These are phyloP conservation scores for Fusarium mundagurra DNA, from an alignment of 2,329 filamentous ascomycete species.

Conservation along the genomic window DNA sequence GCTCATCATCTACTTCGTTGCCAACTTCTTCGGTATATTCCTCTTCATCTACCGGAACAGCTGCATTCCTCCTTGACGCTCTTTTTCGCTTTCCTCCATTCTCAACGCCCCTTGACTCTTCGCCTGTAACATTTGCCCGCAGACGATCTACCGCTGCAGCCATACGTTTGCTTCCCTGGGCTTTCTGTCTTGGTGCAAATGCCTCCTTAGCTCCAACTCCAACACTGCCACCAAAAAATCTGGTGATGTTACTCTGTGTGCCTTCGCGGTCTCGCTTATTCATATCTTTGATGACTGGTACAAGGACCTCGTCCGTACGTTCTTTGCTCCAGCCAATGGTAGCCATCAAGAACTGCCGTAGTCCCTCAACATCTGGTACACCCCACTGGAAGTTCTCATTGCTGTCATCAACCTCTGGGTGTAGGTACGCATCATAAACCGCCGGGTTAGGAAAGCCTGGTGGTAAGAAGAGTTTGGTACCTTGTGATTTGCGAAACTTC, in stretches of 20 bases:
- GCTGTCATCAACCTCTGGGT: constrained; percentile 85
- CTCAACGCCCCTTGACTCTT: constrained; percentile 2
- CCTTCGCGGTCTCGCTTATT: constrained; percentile 88
- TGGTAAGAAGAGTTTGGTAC: constrained; percentile 86
- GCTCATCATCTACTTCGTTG: constrained; percentile 13
- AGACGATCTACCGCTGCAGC: constrained; percentile 77
- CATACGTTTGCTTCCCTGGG: constrained; percentile 77
- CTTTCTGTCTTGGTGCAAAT: constrained; percentile 75
- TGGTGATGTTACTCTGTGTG: constrained; percentile 96
- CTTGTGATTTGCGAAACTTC: constrained; percentile 85
- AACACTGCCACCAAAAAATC: constrained; percentile 82
- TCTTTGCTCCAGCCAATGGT: constrained; percentile 95
- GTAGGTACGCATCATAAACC: constrained; percentile 84
- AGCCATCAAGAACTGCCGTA: constrained; percentile 85
- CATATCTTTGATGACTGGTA: constrained; percentile 96
- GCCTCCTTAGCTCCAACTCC: constrained; percentile 73
- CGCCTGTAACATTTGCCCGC: constrained; percentile 51
- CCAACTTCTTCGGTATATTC: constrained; percentile 27
- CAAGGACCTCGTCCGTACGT: constrained; percentile 92
- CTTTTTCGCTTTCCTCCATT: constrained; percentile 40
- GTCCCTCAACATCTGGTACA: constrained; percentile 87
- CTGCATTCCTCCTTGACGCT: constrained; percentile 23
- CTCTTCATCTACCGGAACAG: constrained; percentile 27
- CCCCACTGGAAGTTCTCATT: constrained; percentile 92
- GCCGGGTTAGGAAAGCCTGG: constrained; percentile 79